Conservation (phyloP, 805 yeast species). For the Brettanomyces nanus region DNA sequence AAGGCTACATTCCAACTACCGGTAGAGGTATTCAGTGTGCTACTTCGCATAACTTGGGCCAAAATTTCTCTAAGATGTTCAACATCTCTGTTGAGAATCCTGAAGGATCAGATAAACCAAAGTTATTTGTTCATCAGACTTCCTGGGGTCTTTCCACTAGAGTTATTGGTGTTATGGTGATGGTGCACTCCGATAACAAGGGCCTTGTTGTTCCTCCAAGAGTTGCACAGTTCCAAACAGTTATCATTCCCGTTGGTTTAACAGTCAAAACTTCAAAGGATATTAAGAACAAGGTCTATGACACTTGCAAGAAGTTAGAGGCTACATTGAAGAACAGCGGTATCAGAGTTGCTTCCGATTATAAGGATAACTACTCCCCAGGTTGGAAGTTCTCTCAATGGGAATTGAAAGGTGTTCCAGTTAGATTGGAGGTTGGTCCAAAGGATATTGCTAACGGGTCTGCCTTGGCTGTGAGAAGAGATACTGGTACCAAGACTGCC, state of each 20-base stretch:
- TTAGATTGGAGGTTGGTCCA: conserved; percentile 94
- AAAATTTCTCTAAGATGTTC: conserved; percentile 98
- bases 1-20: conserved; percentile 95
- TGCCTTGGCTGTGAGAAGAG: conserved; percentile 89
- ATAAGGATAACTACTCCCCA: conserved; percentile 90
- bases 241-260: conserved; percentile 90
- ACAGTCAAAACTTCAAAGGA: conserved; percentile 80
- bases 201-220: conserved; percentile 98
- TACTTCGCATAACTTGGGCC: conserved; percentile 96
- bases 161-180: conserved; percentile 98
- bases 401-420: conserved; percentile 93
- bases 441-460: conserved; percentile 77
- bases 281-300: conserved; percentile 58
- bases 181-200: conserved; percentile 97
- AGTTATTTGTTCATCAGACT: conserved; percentile 87
- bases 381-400: conserved; percentile 99
- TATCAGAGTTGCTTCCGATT: conserved; percentile 76
- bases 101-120: conserved; percentile 76
- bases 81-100: conserved; percentile 94
- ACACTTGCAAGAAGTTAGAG: conserved; percentile 67
- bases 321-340: conserved; percentile 47
- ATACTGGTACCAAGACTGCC: conserved; percentile 66
- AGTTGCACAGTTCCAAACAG: conserved; percentile 88
- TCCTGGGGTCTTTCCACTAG: conserved; percentile 99
- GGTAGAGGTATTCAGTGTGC: conserved; percentile 99